Evolutionary conservation across 495 filamentous ascomycete species (phyloP), one percentile per base, ranked within the genome.

Genomic region (Lasiosphaeris hirsuta): DNA sequence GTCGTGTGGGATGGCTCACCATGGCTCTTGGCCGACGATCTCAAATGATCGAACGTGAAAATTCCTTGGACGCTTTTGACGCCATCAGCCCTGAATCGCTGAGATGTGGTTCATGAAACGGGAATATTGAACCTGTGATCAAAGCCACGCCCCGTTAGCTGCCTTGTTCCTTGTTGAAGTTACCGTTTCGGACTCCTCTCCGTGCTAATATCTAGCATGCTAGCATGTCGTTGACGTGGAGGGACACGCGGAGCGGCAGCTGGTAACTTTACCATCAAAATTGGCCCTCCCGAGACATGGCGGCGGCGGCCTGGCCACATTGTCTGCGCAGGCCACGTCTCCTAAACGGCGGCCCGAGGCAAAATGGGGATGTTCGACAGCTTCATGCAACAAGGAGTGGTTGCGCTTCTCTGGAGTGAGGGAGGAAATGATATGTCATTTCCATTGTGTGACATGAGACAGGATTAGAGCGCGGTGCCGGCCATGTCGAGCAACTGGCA

Each of bases 311-410:
- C 42, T 11, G 45, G 3, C 18, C 23, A 43, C 33, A n/a, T 23
- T 17, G 7, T 11, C 10, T 38, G 38, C 33, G 19, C 30, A 35
- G 18, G 23, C 19, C 30, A 17, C 42, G 23, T 15, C 11, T 43
- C 15, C 18, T 7, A 41, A 54, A 58, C 43, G 51, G 30, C 52
- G 43, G 53, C 58, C 34, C 33, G 56, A 33, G 14, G 38, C 49
- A 42, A 18, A 45, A 41, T 14, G 37, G 14, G 14, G 15, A 56
- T 64, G 62, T 61, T 54, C 58, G 62, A 64, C 54, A 55, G 54
- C 51, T 56, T 46, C 41, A 18, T 56, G 41, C 33, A 51, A 52
- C 17, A 41, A 44, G 14, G 15, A 41, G 36, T 19, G 38, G 47
- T 38, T 46, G 38, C 19, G 54, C 39, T 14, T 23, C 42, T 43